Conservation (phyloP, 2,329 filamentous ascomycete genomes). For the Pseudogymnoascus verrucosus region DNA sequence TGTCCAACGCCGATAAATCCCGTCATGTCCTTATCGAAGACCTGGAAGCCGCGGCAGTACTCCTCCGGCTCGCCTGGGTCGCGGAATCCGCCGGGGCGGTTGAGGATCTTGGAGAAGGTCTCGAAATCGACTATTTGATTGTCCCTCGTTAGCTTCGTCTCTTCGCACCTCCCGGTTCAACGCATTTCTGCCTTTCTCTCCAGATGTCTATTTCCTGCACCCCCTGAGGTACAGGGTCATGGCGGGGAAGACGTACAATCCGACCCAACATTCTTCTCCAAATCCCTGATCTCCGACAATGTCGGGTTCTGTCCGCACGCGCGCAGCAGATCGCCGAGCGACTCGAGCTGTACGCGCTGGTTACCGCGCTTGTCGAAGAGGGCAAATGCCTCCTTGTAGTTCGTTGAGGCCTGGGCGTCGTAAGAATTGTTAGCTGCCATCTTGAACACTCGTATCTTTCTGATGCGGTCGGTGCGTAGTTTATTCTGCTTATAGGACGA, state of each 20-base stretch:
- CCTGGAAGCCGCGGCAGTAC: constrained; percentile 97
- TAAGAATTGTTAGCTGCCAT: constrained; percentile 22
- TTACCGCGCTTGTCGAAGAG: constrained; percentile 99
- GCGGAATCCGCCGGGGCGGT: constrained; percentile 95
- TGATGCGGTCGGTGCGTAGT: not conserved
- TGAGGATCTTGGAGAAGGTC: constrained; percentile 91
- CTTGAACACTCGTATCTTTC: not conserved
- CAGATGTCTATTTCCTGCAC: not conserved
- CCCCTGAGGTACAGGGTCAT: not conserved
- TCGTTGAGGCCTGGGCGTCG: constrained; percentile 63
- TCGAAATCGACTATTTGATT: constrained; percentile 79
- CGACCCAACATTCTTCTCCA: constrained; percentile 80
- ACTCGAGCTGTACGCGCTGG: constrained; percentile 78
- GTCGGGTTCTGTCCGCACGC: constrained; percentile 98
- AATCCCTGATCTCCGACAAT: constrained; percentile 79
- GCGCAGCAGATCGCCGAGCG: constrained; percentile 85
- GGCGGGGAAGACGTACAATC: constrained; percentile 64
- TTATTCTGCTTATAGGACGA: not conserved
- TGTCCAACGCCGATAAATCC: constrained; percentile 97
- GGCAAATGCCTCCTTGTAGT: constrained; percentile 99
- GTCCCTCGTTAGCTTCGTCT: not conserved
- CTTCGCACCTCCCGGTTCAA: not conserved
- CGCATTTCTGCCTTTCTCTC: not conserved
- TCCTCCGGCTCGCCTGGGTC: constrained; percentile 96
- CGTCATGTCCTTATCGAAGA: constrained; percentile 98